phyloP scores from a whole-genome alignment of 163 green algal genomes.

The Picocystis sp. region DNA sequence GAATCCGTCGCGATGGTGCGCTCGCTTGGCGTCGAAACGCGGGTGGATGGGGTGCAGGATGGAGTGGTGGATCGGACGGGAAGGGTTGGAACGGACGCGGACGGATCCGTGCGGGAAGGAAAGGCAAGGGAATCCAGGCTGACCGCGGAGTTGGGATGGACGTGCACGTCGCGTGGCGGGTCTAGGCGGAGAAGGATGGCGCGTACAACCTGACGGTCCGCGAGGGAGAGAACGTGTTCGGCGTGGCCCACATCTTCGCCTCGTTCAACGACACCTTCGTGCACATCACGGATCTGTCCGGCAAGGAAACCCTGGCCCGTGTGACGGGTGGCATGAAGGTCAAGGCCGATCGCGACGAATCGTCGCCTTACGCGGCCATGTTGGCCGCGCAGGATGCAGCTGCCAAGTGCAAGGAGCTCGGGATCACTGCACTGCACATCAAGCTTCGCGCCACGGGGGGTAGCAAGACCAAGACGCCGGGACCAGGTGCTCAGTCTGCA shows the following conservation, averaged over 20 bases:
- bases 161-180: neutral
- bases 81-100: too few species aligned
- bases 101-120: too few species aligned
- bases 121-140: too few species aligned
- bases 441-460: conserved; percentile 96
- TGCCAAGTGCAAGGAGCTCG: conserved; percentile 68
- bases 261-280: conserved; percentile 99
- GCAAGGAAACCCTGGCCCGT: conserved; percentile 91
- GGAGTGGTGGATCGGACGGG: too few species aligned
- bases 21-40: too few species aligned
- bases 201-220: conserved; percentile 63
- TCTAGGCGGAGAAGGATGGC: conserved; percentile 40
- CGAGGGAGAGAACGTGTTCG: conserved; percentile 95
- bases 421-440: conserved; percentile 96
- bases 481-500: conserved; percentile 86
- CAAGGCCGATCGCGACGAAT: conserved; percentile 98
- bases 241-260: conserved; percentile 98
- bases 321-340: conserved; percentile 99
- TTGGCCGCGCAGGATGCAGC: conserved; percentile 81
- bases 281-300: conserved; percentile 98
- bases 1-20: too few species aligned
- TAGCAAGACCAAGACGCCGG: conserved; percentile 99
- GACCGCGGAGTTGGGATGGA: too few species aligned
- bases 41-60: too few species aligned
- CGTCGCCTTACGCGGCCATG: conserved; percentile 97